Evolutionary conservation across 169 alveolate genomes (phyloP).

Genomic region (Plasmodium chabaudi): DNA sequence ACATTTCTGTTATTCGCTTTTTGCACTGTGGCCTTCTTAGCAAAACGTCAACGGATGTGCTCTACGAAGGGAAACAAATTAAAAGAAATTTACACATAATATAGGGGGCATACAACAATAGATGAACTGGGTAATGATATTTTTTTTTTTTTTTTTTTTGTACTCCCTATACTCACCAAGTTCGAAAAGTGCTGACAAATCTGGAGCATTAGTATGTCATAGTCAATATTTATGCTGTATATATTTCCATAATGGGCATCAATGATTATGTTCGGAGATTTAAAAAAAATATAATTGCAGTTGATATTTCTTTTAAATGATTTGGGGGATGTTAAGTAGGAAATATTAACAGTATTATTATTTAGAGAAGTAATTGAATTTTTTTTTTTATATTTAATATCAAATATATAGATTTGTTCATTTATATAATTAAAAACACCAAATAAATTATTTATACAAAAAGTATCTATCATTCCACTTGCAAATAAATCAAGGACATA

Average conservation of each 20-base stretch:
- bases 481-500: conserved; percentile 58
- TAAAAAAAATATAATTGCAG: conserved; percentile 28
- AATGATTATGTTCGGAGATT: conserved; percentile 19
- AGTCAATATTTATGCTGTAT: conserved; percentile 25
- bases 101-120: background rate
- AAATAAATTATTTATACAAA: conserved; percentile 37
- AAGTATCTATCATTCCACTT: conserved; percentile 23
- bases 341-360: conserved; percentile 41
- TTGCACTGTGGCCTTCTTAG: conserved; percentile 66
- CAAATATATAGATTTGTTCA: conserved; percentile 55
- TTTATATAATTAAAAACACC: conserved; percentile 40
- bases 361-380: background rate
- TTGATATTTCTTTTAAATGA: conserved; percentile 19
- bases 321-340: conserved; percentile 50
- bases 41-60: conserved; percentile 63
- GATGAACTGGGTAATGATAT: background rate
- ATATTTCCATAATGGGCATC: conserved; percentile 65
- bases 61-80: background rate
- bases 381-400: conserved; percentile 29
- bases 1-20: conserved; percentile 59
- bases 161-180: conserved; percentile 5
- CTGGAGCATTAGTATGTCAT: conserved; percentile 51
- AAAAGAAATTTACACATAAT: background rate
- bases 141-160: background rate
- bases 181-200: conserved; percentile 72